Percentiles rank a stretch among this genome's conserved stretches.
phyloP scores from a whole-genome alignment of 192 early-diverging fungal genomes.

The Umbelopsis sp. region DNA sequence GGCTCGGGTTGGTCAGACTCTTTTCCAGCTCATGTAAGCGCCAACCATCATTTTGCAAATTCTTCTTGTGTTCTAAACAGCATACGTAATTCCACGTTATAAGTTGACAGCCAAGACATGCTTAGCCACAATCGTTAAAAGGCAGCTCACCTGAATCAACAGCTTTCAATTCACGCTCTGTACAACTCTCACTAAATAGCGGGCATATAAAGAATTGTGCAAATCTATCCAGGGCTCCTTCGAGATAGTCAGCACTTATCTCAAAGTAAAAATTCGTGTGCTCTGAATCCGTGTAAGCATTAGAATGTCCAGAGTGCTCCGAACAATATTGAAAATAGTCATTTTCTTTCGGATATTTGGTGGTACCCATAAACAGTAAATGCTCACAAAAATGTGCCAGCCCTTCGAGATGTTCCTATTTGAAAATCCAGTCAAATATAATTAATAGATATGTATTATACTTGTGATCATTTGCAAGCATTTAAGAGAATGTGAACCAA shows the following conservation, averaged over 20 bases:
- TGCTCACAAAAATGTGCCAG: conserved; percentile 77
- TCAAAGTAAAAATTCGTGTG: conserved; percentile 60
- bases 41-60: conserved; percentile 82
- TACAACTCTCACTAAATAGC: conserved; percentile 79
- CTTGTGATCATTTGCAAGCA: conserved; percentile 13
- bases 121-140: neutral
- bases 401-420: conserved; percentile 56
- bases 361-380: conserved; percentile 65
- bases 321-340: conserved; percentile 57
- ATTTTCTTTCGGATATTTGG: conserved; percentile 71
- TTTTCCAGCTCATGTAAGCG: conserved; percentile 82
- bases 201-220: conserved; percentile 91
- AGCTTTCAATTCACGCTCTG: conserved; percentile 87
- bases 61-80: conserved; percentile 82
- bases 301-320: conserved; percentile 52
- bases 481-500: neutral
- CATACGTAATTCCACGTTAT: neutral
- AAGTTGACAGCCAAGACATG: conserved; percentile 7
- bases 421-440: neutral
- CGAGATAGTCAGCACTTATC: conserved; percentile 49
- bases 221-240: conserved; percentile 59
- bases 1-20: conserved; percentile 62
- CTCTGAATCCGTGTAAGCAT: conserved; percentile 52
- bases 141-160: conserved; percentile 73
- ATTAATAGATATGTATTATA: neutral